Conservation (phyloP, 2,329 filamentous ascomycete species). For the Monosporascus sp. region DNA sequence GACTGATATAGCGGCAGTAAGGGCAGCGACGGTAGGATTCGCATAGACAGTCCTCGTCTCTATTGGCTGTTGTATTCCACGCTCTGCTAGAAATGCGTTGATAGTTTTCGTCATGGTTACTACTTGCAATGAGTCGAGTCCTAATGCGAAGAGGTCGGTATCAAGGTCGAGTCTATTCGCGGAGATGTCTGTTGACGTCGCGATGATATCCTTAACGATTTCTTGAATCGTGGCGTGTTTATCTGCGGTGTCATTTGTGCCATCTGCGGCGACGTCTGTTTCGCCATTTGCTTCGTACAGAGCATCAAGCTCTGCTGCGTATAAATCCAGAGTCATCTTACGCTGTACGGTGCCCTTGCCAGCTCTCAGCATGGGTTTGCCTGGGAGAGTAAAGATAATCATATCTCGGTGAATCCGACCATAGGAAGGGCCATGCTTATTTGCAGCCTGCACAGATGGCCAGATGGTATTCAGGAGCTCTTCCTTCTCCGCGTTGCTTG, state of each 20-base stretch:
- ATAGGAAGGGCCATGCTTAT: conserved; percentile 10
- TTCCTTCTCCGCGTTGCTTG: conserved; percentile 1
- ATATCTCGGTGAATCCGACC: conserved; percentile 12
- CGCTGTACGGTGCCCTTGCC: conserved; percentile 33
- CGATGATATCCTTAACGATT: conserved; percentile 6
- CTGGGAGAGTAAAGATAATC: conserved; percentile 25
- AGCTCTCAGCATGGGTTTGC: conserved; percentile 28
- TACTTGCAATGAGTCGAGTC: conserved; percentile 17
- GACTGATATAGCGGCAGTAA: conserved; percentile 5
- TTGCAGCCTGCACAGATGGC: conserved; percentile 10
- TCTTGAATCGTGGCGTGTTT: background rate
- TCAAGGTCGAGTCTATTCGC: background rate
- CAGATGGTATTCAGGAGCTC: conserved; percentile 12
- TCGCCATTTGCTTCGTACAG: conserved; percentile 20
- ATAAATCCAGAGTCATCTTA: conserved; percentile 21
- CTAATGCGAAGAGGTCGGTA: conserved; percentile 12
- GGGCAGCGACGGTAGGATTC: conserved; percentile 9
- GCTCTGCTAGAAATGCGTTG: conserved; percentile 4
- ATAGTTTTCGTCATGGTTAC: conserved; percentile 4
- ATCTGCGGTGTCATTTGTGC: no score
- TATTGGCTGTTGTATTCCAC: conserved; percentile 2
- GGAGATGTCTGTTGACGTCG: conserved; percentile 9
- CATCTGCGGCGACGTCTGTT: background rate
- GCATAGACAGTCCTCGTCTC: conserved; percentile 7
- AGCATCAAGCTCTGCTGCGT: conserved; percentile 25